Evolutionary conservation across 1,284 basidiomycete species (phyloP).

Genomic region (Ganoderma lingzhi): DNA sequence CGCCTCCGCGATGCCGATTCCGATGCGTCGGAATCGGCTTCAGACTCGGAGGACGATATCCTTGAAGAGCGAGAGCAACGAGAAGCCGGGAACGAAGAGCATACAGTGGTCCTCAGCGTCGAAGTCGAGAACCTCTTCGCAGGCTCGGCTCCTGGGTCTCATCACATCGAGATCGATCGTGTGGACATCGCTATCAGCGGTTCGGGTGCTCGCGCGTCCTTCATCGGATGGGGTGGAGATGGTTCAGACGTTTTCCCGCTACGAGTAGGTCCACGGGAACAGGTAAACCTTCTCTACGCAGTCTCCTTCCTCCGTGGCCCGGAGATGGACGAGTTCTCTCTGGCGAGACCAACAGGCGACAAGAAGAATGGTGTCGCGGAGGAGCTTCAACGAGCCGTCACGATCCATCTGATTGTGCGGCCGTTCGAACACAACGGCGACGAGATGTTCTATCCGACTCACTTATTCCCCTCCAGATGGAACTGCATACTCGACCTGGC

Average conservation of each 20-base stretch:
- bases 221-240: conserved; percentile 69
- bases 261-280: conserved; percentile 70
- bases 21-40: conserved; percentile 39
- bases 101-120: conserved; percentile 85
- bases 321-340: conserved; percentile 57
- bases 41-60: conserved; percentile 50
- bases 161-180: conserved; percentile 76
- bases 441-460: conserved; percentile 63
- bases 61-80: conserved; percentile 61
- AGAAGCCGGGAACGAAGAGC: conserved; percentile 80
- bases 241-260: conserved; percentile 73
- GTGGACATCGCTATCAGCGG: conserved; percentile 80
- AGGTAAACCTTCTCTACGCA: conserved; percentile 88
- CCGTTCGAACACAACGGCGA: conserved; percentile 52
- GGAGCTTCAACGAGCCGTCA: conserved; percentile 77
- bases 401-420: conserved; percentile 79
- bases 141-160: conserved; percentile 44
- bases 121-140: conserved; percentile 78
- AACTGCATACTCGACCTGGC: conserved; percentile 87
- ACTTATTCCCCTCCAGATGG: conserved; percentile 83
- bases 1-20: background rate
- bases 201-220: conserved; percentile 72
- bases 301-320: conserved; percentile 77
- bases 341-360: conserved; percentile 38
- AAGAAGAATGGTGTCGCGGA: conserved; percentile 27